Evolutionary conservation across 1,139 yeast genomes (phyloP), one percentile per base, ranked within the genome.

Genomic region (Blastobotrys persicus): DNA sequence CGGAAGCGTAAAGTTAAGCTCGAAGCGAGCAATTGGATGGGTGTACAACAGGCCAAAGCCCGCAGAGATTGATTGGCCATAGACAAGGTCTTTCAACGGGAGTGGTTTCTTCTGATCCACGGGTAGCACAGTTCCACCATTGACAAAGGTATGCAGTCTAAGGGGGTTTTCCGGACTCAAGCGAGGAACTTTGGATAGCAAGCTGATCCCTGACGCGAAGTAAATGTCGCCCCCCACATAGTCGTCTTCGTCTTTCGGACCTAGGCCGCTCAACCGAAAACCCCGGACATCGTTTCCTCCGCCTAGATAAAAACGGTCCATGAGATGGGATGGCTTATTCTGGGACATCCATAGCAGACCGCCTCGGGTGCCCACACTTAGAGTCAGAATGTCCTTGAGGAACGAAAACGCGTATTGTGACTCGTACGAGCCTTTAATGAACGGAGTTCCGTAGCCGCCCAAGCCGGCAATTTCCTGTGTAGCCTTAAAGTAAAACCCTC

Each of bases 1-100:
- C 0, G 98, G 98, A 34, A 91, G 67, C 1, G 86, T 86, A 57
- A 91, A 83, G 65, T 89, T 91, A 57, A 92, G 77, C 68, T 92
- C 98, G 62, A 92, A 86, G 55, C 98, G 76, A 0, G 98, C 98
- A 67, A 81, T 80, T 1, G 96, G 95, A 63, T 89, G 96, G 55
- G 83, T 82, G 64, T 85, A 88, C 16, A 88, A 75, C 2, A 92
- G 57, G 1, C 98, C 98, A 49, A 83, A 38, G 14, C 68, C 68
- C n/a, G 59, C 59, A 9, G 64, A 62, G 3, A 63, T 55, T 4
- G 65, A 60, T 11, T 58, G 61, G 45, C 72, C 71, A 11, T 58
- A 55, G 0, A 64, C 39, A 32, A 80, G 56, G 2, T 63, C 56
- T n/a, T 58, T 56, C 1, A 71, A 11, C 7, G 34, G 23, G 3